phyloP scores from a whole-genome alignment of 805 yeast genomes.

The Spathaspora arborariae region DNA sequence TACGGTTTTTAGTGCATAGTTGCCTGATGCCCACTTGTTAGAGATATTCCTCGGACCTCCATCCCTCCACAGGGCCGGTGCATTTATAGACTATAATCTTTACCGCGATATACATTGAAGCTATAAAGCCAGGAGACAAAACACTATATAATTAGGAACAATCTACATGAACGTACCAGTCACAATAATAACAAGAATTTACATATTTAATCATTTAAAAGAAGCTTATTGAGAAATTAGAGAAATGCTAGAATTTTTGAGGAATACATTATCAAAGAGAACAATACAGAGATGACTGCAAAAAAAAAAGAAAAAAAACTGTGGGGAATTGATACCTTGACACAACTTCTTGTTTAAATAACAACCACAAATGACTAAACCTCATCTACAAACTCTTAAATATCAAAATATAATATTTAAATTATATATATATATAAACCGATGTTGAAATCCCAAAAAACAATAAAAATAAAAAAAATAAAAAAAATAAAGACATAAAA shows the following conservation, averaged over 20 bases:
- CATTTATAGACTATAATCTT: too few relatives aligned
- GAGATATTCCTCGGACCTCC: too few relatives aligned
- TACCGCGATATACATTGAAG: too few relatives aligned
- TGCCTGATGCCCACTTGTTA: too few relatives aligned
- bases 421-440: constrained; percentile 25
- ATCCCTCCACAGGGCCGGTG: too few relatives aligned
- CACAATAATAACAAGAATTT: background rate
- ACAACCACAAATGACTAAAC: too few relatives aligned
- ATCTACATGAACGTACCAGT: background rate
- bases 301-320: background rate
- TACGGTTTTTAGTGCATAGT: too few relatives aligned
- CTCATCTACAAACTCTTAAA: too few relatives aligned
- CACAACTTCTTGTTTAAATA: background rate
- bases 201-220: background rate
- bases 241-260: background rate
- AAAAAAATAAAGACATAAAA: constrained; percentile 8
- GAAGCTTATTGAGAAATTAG: background rate
- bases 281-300: background rate
- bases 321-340: background rate
- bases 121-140: too few relatives aligned
- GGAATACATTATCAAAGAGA: background rate
- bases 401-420: background rate
- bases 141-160: too few relatives aligned
- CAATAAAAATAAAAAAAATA: constrained; percentile 5
- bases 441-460: constrained; percentile 48